phyloP scores from a whole-genome alignment of 352 stramenopile genomes.

The Phytophthora vignae region DNA sequence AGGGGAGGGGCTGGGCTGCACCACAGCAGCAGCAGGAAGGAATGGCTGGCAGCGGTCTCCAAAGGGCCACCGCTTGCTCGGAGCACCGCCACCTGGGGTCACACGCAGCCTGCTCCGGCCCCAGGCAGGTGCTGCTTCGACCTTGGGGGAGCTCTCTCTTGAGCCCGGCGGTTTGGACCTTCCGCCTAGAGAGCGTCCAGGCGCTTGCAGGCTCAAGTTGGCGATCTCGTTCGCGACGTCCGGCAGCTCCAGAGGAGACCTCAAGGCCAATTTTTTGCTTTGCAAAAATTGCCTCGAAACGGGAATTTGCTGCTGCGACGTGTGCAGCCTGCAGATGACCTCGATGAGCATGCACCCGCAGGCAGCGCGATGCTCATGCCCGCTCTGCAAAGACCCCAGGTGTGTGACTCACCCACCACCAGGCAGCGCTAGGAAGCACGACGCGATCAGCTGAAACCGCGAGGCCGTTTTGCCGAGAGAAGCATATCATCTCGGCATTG shows the following conservation, averaged over 20 bases:
- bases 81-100: not conserved
- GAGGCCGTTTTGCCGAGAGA: slow-evolving; percentile 5
- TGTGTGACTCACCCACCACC: not conserved
- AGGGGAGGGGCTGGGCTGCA: not conserved
- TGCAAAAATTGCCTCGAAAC: slow-evolving; percentile 6
- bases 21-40: slow-evolving; percentile 6
- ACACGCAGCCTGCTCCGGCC: not conserved
- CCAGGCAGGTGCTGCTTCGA: slow-evolving; percentile 5
- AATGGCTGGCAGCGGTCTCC: not conserved
- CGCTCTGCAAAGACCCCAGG: not conserved
- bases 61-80: not conserved
- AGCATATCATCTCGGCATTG: slow-evolving; percentile 3
- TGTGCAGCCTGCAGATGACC: not conserved
- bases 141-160: slow-evolving; percentile 1
- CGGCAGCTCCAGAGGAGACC: not conserved
- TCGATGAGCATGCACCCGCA: not conserved
- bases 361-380: not conserved
- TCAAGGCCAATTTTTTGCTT: slow-evolving; percentile 11
- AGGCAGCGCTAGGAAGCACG: not conserved
- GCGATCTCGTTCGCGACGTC: slow-evolving; percentile 28
- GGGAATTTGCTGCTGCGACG: not conserved
- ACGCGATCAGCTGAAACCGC: not conserved
- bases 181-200: slow-evolving; percentile 29
- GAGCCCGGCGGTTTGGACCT: slow-evolving; percentile 14
- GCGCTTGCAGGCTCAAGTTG: not conserved